Base-by-base conservation (phyloP, 2,329 filamentous ascomycete species). In the Sclerotinia borealis region DNA sequence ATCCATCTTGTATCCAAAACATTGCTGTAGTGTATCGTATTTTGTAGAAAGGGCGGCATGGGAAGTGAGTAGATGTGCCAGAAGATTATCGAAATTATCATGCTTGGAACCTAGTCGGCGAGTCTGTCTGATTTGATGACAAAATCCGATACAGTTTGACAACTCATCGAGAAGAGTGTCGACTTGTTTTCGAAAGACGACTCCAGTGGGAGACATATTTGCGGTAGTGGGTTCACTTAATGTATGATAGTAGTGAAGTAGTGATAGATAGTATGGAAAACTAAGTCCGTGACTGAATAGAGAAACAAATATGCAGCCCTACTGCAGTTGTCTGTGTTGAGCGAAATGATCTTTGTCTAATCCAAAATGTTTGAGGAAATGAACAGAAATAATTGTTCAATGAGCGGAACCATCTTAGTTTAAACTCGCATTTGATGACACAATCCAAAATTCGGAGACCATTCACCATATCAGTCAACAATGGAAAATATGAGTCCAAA, bases 101-200 rank as follows among this genome's bases (percentile, higher is more conserved):
- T 62, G 50, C 37, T 37, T 56, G 10, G 39, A 47, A 36, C 50
- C 60, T 19, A 62, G 49, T 27, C 51, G 60, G 27, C 60, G 60
- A 39, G 27, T 62, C 29, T 55, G 50, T 34, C 50, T 31, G 39
- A 62, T 56, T 31, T 47, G 37, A 17, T 55, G 29, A 19, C 60
- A 62, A 47, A 45, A 56, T 22, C 31, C 29, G 25, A 45, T 55
- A n/a, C 60, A 56, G 22, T 62, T 50, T 43, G 49, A 36, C 17
- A 62, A 25, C 17, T 56, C 49, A 22, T 56, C 29, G 11, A 62
- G 27, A 17, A 62, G 50, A 34, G 29, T 4, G 11, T 62, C 60
- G 25, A 62, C 50, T 37, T 56, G 60, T n/a, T 27, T 29, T 29
- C 22, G 39, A 6, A 62, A 62, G 10, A 34, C 25, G 10, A 52